Conservation (phyloP, 177 flowering plant genomes). For the Vitis hybrid region DNA sequence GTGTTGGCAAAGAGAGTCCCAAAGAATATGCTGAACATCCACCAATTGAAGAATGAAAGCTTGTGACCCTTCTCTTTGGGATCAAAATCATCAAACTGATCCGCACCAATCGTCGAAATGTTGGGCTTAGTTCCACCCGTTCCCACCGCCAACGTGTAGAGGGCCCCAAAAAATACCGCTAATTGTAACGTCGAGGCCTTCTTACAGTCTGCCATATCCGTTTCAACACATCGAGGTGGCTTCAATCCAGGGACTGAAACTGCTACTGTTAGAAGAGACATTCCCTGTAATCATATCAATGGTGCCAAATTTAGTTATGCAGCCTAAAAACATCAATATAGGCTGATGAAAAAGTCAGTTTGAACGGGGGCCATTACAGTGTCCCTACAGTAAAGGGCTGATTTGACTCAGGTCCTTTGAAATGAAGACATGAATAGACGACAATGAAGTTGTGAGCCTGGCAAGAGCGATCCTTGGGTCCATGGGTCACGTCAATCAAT, state of each 20-base stretch:
- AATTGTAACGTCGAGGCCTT: conserved; percentile 53
- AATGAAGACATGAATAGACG: not conserved
- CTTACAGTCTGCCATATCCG: conserved; percentile 32
- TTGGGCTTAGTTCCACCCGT: conserved; percentile 93
- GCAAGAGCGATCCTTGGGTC: not conserved
- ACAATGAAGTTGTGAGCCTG: not conserved
- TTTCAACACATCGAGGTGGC: conserved; percentile 42
- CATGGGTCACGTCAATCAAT: too few species aligned
- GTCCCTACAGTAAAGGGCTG: too few species aligned
- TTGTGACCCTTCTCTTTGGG: conserved; percentile 71
- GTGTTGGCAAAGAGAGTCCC: conserved; percentile 86
- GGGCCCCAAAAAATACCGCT: conserved; percentile 54
- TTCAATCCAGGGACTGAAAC: conserved; percentile 53
- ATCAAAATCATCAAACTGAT: conserved; percentile 84
- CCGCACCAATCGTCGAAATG: conserved; percentile 84
- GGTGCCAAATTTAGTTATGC: too few species aligned
- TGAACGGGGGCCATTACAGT: too few species aligned
- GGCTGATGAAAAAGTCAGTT: too few species aligned
- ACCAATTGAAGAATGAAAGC: conserved; percentile 93
- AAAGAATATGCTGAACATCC: conserved; percentile 80
- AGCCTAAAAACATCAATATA: too few species aligned
- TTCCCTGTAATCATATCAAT: conserved; percentile 41
- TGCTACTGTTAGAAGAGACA: conserved; percentile 58
- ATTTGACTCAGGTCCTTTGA: too few species aligned
- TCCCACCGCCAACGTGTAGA: conserved; percentile 71